These are phyloP conservation scores for Noccaea caerulescens DNA, from an alignment of 345 rosid genomes.

Conservation along the genomic window DNA sequence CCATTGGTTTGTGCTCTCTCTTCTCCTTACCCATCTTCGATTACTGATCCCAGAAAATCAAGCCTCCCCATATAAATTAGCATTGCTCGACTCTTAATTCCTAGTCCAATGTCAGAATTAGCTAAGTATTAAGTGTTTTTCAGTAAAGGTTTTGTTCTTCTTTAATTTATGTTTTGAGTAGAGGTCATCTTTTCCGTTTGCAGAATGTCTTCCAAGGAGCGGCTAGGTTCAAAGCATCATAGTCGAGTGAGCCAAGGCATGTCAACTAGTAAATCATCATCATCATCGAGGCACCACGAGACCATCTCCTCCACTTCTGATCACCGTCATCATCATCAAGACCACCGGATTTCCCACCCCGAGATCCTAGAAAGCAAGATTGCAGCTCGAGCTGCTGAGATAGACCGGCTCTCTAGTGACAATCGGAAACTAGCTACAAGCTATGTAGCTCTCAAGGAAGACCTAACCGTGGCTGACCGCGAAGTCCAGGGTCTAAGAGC, in stretches of 20 bases:
- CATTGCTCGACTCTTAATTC: background rate
- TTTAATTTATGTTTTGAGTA: no score
- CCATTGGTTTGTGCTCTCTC: slow-evolving; percentile 15
- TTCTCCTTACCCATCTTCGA: background rate
- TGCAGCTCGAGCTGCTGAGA: slow-evolving; percentile 79
- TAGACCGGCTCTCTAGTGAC: slow-evolving; percentile 63
- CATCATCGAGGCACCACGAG: slow-evolving; percentile 39
- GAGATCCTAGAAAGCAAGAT: slow-evolving; percentile 65
- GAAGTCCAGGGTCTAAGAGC: slow-evolving; percentile 66
- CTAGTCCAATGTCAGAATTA: background rate
- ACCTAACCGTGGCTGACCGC: slow-evolving; percentile 57
- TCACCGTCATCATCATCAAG: slow-evolving; percentile 28
- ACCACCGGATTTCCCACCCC: slow-evolving; percentile 44
- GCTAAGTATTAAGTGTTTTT: background rate
- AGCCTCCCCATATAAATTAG: background rate
- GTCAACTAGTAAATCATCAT: slow-evolving; percentile 41
- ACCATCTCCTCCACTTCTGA: slow-evolving; percentile 21
- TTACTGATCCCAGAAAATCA: background rate
- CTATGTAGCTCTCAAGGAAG: slow-evolving; percentile 63
- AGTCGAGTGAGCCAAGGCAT: slow-evolving; percentile 32
- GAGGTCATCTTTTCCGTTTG: background rate
- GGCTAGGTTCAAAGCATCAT: slow-evolving; percentile 34
- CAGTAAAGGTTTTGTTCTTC: no score
- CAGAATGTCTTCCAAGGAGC: slow-evolving; percentile 46
- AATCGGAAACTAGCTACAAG: slow-evolving; percentile 64